Percentiles rank a stretch among this genome's conserved stretches.
Conservation (phyloP, 1,139 yeast genomes). For the Suhomyces guaymorum region DNA sequence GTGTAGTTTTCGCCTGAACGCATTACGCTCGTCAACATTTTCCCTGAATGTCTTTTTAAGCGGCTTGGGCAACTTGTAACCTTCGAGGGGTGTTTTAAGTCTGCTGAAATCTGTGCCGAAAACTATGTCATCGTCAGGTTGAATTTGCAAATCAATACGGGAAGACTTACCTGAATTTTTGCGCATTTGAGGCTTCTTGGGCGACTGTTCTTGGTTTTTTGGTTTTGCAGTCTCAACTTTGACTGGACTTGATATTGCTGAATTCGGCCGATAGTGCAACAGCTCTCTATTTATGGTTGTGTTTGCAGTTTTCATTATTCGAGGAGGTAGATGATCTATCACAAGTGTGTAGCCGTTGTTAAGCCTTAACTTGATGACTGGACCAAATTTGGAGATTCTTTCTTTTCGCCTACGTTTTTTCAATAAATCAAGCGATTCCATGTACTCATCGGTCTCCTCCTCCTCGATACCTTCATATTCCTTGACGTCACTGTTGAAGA, state of each 20-base stretch:
- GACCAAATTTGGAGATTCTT: conserved; percentile 24
- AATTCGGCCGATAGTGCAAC: too few species aligned
- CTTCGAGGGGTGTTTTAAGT: conserved; percentile 5
- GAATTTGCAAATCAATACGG: too few species aligned
- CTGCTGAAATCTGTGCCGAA: conserved; percentile 9
- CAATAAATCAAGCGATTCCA: conserved; percentile 22
- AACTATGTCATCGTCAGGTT: too few species aligned
- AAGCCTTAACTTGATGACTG: conserved; percentile 28
- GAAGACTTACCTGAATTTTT: too few species aligned
- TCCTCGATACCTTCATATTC: conserved; percentile 15
- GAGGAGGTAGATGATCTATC: conserved; percentile 37
- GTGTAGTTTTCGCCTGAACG: conserved; percentile 1
- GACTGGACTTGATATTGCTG: too few species aligned
- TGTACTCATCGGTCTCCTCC: conserved; percentile 25
- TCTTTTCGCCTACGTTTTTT: conserved; percentile 22
- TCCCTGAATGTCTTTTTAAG: not conserved
- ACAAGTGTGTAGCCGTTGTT: conserved; percentile 32
- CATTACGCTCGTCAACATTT: not conserved
- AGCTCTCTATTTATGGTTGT: not conserved
- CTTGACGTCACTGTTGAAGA: conserved; percentile 29
- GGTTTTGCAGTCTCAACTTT: too few species aligned
- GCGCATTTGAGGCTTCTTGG: too few species aligned
- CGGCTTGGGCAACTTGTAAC: conserved; percentile 10
- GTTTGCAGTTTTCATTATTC: conserved; percentile 15
- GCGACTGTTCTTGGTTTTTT: too few species aligned